Evolutionary conservation across 192 early-diverging fungal species (phyloP).

Genomic region (Entomortierella lignicola): DNA sequence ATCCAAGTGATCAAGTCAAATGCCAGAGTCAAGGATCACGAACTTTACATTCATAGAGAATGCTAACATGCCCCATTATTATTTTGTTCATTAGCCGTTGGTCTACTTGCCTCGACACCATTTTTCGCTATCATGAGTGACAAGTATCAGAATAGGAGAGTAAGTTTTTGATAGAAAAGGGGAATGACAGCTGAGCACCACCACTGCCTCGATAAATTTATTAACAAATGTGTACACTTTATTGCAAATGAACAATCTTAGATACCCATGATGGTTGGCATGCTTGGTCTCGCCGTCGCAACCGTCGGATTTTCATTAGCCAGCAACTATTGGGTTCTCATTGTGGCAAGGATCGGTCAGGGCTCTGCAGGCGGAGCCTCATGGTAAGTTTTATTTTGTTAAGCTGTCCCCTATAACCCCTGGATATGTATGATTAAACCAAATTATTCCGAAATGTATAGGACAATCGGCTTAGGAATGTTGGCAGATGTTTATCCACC

Average conservation of each 20-base stretch:
- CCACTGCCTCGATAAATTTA: not conserved
- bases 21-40: not conserved
- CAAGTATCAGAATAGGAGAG: constrained; percentile 74
- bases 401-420: not conserved
- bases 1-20: constrained; percentile 6
- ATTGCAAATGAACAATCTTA: not conserved
- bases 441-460: constrained; percentile 16
- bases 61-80: not conserved
- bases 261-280: constrained; percentile 79
- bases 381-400: constrained; percentile 57
- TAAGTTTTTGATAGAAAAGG: not conserved
- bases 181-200: no score
- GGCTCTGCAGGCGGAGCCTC: constrained; percentile 79
- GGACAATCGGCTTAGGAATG: constrained; percentile 77
- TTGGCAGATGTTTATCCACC: constrained; percentile 77
- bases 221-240: no score
- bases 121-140: constrained; percentile 80
- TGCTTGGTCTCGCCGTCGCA: constrained; percentile 71
- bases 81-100: constrained; percentile 60
- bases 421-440: not conserved
- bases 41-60: not conserved
- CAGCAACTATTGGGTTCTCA: constrained; percentile 71
- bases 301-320: constrained; percentile 74
- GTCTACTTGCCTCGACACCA: constrained; percentile 71
- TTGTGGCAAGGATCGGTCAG: constrained; percentile 76